Conservation (phyloP, 2,329 filamentous ascomycete genomes). For the Colletotrichum sp. region DNA sequence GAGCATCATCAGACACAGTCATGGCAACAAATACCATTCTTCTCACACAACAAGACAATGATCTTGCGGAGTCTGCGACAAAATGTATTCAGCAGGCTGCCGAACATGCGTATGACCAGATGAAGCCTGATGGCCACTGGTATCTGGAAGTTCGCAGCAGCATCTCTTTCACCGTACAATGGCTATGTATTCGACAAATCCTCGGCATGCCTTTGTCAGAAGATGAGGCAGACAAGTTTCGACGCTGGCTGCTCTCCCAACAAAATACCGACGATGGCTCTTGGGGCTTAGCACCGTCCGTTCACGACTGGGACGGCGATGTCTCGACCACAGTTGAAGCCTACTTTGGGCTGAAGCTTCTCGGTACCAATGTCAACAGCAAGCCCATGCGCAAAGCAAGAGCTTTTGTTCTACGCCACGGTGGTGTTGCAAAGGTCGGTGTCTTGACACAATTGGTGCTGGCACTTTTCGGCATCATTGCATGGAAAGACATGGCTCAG, state of each 20-base stretch:
- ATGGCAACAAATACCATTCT: background rate
- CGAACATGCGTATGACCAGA: background rate
- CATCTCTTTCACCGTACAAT: conserved; percentile 2
- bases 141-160: background rate
- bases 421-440: background rate
- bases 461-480: background rate
- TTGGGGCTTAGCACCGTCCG: background rate
- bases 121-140: conserved; percentile 5
- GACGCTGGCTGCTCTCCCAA: background rate
- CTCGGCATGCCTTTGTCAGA: background rate
- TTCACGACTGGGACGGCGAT: background rate
- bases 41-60: background rate
- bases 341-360: conserved; percentile 7
- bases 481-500: conserved; percentile 4
- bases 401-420: background rate
- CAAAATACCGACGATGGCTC: background rate
- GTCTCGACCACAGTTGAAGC: conserved; percentile 2
- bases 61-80: background rate
- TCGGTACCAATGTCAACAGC: background rate
- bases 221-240: background rate
- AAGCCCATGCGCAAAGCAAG: background rate
- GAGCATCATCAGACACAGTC: background rate
- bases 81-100: background rate
- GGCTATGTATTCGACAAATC: background rate
- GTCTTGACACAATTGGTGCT: background rate